A percentile compares a stretch with the other conserved stretches of the same genome.
These are phyloP conservation scores for Alternaria metachromatica DNA, from an alignment of 2,329 filamentous ascomycete genomes.

Conservation along the genomic window DNA sequence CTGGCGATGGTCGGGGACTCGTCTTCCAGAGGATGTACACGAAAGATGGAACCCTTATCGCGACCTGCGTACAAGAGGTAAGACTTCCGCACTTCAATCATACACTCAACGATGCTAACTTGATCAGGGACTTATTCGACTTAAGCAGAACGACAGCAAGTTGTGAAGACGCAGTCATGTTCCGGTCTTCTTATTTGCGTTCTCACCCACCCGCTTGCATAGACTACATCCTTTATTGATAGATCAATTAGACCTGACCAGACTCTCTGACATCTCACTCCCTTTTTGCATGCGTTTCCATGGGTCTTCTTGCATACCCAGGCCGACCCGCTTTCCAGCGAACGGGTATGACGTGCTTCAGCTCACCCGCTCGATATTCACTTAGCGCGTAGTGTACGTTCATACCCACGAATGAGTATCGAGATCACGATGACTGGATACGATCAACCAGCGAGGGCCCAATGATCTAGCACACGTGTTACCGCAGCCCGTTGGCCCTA, in stretches of 20 bases:
- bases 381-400: rapidly evolving
- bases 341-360: not conserved
- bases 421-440: not conserved
- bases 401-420: not conserved
- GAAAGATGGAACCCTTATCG: slow-evolving; percentile 73
- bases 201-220: not conserved
- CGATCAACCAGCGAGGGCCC: not conserved
- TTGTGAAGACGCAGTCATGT: slow-evolving; percentile 1
- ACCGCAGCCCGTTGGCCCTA: not conserved
- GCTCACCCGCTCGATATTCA: not conserved
- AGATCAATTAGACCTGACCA: not conserved
- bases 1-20: slow-evolving; percentile 76
- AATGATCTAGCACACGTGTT: not conserved
- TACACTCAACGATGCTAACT: slow-evolving; percentile 5
- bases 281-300: not conserved
- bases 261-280: not conserved
- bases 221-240: not conserved
- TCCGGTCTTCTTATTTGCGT: not conserved
- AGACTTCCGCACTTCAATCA: slow-evolving; percentile 3
- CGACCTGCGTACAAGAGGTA: slow-evolving; percentile 81
- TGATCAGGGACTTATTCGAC: slow-evolving; percentile 18
- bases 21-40: slow-evolving; percentile 78
- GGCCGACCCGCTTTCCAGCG: not conserved
- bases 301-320: not conserved
- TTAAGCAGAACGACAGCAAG: slow-evolving; percentile 22